These are phyloP conservation scores for Pseudogymnoascus sp. DNA, from an alignment of 2,329 filamentous ascomycete species.

Conservation along the genomic window DNA sequence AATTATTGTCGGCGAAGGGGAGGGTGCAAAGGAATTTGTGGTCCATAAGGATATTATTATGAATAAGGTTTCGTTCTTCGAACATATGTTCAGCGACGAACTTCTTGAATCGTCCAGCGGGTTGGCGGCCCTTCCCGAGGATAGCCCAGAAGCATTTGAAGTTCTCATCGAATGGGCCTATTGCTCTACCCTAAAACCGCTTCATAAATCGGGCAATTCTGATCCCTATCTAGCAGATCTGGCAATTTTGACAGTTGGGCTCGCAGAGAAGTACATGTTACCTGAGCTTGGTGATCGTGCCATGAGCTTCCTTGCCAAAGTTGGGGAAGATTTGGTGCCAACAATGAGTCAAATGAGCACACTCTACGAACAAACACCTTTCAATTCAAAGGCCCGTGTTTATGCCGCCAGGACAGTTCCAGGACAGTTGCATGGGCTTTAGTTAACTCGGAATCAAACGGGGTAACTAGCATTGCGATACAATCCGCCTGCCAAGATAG, in stretches of 20 bases:
- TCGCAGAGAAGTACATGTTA: constrained; percentile 13
- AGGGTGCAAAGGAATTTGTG: neutral
- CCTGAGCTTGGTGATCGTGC: constrained; percentile 13
- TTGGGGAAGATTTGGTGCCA: neutral
- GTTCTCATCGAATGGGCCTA: constrained; percentile 18
- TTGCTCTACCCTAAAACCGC: neutral
- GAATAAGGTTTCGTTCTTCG: constrained; percentile 15
- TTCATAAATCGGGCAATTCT: neutral
- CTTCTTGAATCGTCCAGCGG: constrained; percentile 13
- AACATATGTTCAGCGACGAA: constrained; percentile 16
- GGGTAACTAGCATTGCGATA: neutral
- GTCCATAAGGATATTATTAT: constrained; percentile 17
- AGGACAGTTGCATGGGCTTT: neutral
- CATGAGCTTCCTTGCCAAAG: neutral
- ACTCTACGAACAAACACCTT: neutral
- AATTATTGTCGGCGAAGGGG: neutral
- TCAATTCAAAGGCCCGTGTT: neutral
- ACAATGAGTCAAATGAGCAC: neutral
- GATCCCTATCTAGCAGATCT: neutral
- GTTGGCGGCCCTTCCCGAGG: constrained; percentile 14
- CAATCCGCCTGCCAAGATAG: neutral
- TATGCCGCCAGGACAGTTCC: neutral
- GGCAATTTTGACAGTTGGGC: neutral
- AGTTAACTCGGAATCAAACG: neutral
- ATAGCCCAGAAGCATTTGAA: constrained; percentile 13